These are phyloP conservation scores for Vigna hirtella DNA, from an alignment of 306 rosid genomes.

Conservation along the genomic window DNA sequence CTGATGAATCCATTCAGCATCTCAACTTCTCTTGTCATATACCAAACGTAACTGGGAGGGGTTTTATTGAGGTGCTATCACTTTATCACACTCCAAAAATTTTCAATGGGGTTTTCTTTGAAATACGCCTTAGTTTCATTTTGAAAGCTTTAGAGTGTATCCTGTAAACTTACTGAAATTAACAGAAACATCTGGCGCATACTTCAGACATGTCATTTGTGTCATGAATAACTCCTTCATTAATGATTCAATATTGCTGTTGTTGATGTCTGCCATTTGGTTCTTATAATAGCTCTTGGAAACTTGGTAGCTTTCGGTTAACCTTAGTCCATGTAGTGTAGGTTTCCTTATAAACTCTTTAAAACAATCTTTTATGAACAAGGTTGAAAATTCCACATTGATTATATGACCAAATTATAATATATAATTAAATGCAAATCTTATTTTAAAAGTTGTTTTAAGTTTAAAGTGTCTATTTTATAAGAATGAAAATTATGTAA, in stretches of 20 bases:
- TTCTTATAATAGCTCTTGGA: background rate
- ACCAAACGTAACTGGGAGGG: slow-evolving; percentile 75
- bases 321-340: background rate
- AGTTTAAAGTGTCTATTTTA: too few relatives aligned
- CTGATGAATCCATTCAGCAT: slow-evolving; percentile 55
- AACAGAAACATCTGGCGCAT: slow-evolving; percentile 21
- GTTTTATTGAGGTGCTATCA: slow-evolving; percentile 79
- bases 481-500: background rate
- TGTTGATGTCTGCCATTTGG: slow-evolving; percentile 14
- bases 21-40: slow-evolving; percentile 70
- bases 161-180: slow-evolving; percentile 27
- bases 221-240: background rate
- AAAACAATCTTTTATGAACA: background rate
- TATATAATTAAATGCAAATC: too few relatives aligned
- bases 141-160: background rate
- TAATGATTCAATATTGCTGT: background rate
- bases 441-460: too few relatives aligned
- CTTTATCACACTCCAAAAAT: slow-evolving; percentile 3
- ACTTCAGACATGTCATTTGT: background rate
- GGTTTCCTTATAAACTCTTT: background rate
- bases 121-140: background rate
- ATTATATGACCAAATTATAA: too few relatives aligned
- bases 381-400: too few relatives aligned
- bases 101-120: slow-evolving; percentile 6
- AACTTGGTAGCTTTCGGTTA: background rate